Evolutionary conservation across 352 stramenopile species (phyloP), one percentile per base, ranked within the genome.

Genomic region (Plasmopara muralis): DNA sequence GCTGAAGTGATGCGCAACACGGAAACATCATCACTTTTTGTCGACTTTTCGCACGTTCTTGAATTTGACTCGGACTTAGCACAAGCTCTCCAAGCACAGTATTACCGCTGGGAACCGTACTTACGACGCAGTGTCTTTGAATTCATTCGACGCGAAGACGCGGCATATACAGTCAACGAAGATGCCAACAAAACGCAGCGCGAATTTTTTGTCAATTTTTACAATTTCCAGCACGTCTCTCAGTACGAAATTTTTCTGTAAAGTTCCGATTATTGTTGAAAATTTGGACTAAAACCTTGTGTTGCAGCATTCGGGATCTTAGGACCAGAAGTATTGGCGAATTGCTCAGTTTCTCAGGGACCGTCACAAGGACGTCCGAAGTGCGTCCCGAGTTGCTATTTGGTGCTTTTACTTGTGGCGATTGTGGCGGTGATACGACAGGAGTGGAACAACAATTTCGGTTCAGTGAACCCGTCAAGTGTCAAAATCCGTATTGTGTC

Each of bases 401-500:
- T 39, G 97, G 89, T 25, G 82, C 75, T 0, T 99, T 99, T 77
- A 95, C 87, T 3, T 99, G 96, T 64, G 73, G 68, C 34, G 95
- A 98, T 59, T 99, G 96, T 64, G 83, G 89, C 28, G 79, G 91
- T 44, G 68, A 98, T 44, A 90, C 89, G 3, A 84, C 83, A 6
- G 77, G 81, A 42, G 89, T 99, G 38, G 80, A 97, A 55, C 97
- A 99, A 70, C 95, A 99, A 56, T 99, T 98, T 74, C 80, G 96
- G 62, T 99, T 97, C 71, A 99, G 93, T 6, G 79, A 97, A 58
- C 97, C 97, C 0, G 81, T 90, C 30, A 87, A 97, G 55, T 99
- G 97, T 76, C 77, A 92, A 41, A 99, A 99, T 62, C 89, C 92
- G 13, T 87, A 94, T 18, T 99, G 97, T 71, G 73, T 86, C 42